Percentiles rank a stretch among this genome's conserved stretches.
phyloP scores from a whole-genome alignment of 306 rosid genomes.

The Cucumis cinereus region DNA sequence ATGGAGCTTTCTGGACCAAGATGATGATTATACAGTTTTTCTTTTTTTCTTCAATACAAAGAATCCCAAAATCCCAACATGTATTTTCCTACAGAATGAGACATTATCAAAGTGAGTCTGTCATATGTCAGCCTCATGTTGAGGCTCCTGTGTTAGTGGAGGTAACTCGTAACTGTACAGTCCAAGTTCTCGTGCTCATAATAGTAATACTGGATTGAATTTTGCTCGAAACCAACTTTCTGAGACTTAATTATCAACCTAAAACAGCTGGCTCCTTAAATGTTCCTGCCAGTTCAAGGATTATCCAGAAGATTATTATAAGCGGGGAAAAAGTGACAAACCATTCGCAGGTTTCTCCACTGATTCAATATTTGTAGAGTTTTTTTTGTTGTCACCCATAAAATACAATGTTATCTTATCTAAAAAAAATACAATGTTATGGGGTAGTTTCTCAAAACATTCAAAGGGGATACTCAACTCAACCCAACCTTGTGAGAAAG shows the following conservation, averaged over 20 bases:
- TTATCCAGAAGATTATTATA: neutral
- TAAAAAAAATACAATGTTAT: neutral
- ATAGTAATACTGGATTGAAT: constrained; percentile 25
- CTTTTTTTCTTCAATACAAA: neutral
- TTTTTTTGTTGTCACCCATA: neutral
- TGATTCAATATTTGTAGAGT: neutral
- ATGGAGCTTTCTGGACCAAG: constrained; percentile 99
- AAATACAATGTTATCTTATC: too few species aligned
- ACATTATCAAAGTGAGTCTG: constrained; percentile 16
- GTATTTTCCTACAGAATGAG: constrained; percentile 6
- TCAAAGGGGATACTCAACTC: neutral
- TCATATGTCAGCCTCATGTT: constrained; percentile 29
- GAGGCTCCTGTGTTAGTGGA: constrained; percentile 17
- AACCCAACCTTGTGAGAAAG: neutral
- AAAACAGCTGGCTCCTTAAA: neutral
- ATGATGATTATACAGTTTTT: constrained; percentile 24
- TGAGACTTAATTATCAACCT: too few species aligned
- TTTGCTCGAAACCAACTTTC: neutral
- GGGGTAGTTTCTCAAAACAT: neutral
- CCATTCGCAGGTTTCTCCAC: neutral
- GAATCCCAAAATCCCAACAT: constrained; percentile 3
- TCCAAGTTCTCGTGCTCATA: constrained; percentile 16
- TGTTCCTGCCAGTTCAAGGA: neutral
- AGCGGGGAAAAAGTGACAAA: neutral
- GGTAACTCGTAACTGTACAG: constrained; percentile 34